These are phyloP conservation scores for Heimioporus retisporus DNA, from an alignment of 1,284 basidiomycete species.

Conservation along the genomic window DNA sequence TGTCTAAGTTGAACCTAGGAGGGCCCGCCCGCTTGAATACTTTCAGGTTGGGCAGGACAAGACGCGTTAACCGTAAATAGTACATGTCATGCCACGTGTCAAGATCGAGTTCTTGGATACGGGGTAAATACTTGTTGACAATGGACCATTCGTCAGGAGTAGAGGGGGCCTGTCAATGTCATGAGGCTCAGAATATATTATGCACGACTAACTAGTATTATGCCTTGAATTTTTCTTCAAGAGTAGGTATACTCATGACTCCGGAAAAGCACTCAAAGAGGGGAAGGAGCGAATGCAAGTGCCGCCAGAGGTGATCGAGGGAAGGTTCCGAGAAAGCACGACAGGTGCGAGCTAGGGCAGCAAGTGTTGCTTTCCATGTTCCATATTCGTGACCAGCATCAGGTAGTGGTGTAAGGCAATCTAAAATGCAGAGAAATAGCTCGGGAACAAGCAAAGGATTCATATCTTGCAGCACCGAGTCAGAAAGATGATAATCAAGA, in stretches of 20 bases:
- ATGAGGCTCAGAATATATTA: not conserved
- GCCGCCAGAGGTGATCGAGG: too few relatives aligned
- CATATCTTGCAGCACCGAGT: too few relatives aligned
- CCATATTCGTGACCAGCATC: not conserved
- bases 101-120: constrained; percentile 5
- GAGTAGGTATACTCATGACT: too few relatives aligned
- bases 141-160: not conserved
- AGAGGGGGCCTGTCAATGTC: not conserved
- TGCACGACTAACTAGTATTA: not conserved
- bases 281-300: not conserved
- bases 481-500: too few relatives aligned
- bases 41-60: not conserved
- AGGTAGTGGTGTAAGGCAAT: not conserved
- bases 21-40: not conserved
- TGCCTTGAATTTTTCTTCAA: not conserved
- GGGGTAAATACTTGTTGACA: constrained; percentile 2
- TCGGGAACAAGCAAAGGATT: not conserved
- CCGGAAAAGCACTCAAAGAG: not conserved
- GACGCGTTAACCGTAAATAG: not conserved
- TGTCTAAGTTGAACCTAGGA: too few relatives aligned
- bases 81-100: not conserved
- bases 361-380: not conserved
- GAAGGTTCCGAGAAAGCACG: too few relatives aligned
- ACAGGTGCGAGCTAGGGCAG: too few relatives aligned
- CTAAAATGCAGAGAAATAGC: not conserved